Percentiles rank a stretch among this genome's conserved stretches.
phyloP scores from a whole-genome alignment of 257 asterid species.

The Capsicum pubescens region DNA sequence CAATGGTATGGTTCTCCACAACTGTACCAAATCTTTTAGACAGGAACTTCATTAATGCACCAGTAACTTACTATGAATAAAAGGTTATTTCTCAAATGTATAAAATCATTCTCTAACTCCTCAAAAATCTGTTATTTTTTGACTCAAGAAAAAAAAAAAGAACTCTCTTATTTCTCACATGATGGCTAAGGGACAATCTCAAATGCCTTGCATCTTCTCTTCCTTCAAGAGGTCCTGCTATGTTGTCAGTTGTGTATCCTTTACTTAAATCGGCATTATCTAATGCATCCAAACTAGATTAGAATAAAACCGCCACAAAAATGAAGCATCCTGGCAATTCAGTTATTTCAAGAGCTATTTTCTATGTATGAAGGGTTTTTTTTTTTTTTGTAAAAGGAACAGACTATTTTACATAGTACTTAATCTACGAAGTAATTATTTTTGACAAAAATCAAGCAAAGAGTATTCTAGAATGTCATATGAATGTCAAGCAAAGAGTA shows the following conservation, averaged over 20 bases:
- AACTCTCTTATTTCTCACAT: background rate
- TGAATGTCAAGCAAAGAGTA: slow-evolving; percentile 1
- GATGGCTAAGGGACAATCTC: background rate
- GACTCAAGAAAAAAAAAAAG: no score
- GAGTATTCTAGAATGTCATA: background rate
- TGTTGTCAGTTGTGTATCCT: background rate
- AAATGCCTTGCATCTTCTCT: background rate
- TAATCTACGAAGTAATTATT: background rate
- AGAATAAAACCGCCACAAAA: background rate
- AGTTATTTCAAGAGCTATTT: background rate
- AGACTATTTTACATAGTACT: background rate
- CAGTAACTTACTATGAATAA: background rate
- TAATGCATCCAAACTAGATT: background rate
- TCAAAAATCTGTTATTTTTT: background rate
- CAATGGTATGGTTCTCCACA: background rate
- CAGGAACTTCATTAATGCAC: background rate
- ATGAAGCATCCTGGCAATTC: background rate
- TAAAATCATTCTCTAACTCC: background rate
- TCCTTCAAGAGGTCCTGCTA: background rate
- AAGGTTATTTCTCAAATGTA: background rate
- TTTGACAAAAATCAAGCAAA: background rate
- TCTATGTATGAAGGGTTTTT: background rate
- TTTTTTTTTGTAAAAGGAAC: background rate
- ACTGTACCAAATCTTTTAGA: background rate
- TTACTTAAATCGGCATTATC: background rate